Evolutionary conservation across 768 basidiomycete species (phyloP), one percentile per base, ranked within the genome.

Genomic region (Trametes punicea): DNA sequence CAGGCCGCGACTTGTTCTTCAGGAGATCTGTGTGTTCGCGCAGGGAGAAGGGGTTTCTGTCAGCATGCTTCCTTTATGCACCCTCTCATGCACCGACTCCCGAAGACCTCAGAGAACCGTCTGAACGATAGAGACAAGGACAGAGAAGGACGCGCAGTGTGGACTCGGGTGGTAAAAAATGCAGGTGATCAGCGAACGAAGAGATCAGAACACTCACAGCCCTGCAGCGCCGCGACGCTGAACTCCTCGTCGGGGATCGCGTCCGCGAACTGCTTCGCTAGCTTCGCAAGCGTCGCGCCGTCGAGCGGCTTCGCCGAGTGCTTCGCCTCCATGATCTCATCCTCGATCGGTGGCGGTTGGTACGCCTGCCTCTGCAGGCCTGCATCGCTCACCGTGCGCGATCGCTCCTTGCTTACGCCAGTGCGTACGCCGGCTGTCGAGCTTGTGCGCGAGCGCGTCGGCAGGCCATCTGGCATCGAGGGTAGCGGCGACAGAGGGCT

Each of bases 141-240:
- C 49, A 34, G 46, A 46, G 47, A 18, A 53, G 60, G 49, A 38
- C 27, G 51, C 33, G 47, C n/a, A n/a, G n/a, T n/a, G n/a, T n/a
- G n/a, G n/a, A n/a, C n/a, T n/a, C n/a, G n/a, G n/a, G n/a, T n/a
- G n/a, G n/a, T n/a, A n/a, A n/a, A n/a, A n/a, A 51, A 53, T 13
- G 16, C 10, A 38, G 39, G 56, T 53, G 64, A 61, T 64, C 49
- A 48, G 62, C 49, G 46, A 41, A 63, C 51, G 56, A 42, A 46
- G 49, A 51, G 42, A 51, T 33, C 25, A 40, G 57, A 52, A 53
- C 31, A 84, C 88, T 81, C 69, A 90, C 88, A 93, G 69, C 91
- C 93, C 73, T 95, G 93, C 51, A 97, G 75, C 54, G 90, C 87
- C 18, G 93, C 93, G 51, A 94, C 88, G 65, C 88, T 90, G 67